Conservation (phyloP, 345 rosid genomes). For the Luvunga scandens region DNA sequence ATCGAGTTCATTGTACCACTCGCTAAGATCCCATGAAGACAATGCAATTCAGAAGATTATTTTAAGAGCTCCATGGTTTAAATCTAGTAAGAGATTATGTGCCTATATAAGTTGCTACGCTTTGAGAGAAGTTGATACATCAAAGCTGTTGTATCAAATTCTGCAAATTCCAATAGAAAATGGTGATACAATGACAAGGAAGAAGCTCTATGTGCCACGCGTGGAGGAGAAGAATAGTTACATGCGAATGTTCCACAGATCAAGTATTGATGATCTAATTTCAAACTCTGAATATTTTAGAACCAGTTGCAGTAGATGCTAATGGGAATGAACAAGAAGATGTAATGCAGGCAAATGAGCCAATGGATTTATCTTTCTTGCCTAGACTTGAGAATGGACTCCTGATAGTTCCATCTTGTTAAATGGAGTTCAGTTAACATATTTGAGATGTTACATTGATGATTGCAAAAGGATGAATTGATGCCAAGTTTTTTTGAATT, state of each 20-base stretch:
- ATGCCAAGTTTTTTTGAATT: not conserved
- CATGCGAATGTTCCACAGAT: no score
- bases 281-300: no score
- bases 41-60: constrained; percentile 63
- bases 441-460: constrained; percentile 5
- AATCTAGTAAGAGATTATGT: constrained; percentile 60
- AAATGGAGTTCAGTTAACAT: no score
- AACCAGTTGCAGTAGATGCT: no score
- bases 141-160: constrained; percentile 44
- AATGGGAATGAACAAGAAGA: no score
- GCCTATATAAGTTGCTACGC: constrained; percentile 85
- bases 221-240: no score
- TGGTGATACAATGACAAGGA: constrained; percentile 23
- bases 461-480: not conserved
- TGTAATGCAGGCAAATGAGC: no score
- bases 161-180: constrained; percentile 32
- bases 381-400: no score
- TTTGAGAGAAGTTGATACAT: constrained; percentile 76
- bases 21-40: constrained; percentile 72
- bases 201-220: no score
- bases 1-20: constrained; percentile 77
- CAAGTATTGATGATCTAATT: no score
- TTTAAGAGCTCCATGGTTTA: constrained; percentile 80
- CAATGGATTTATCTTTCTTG: no score
- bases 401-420: no score